Evolutionary conservation across 108 stramenopile species (phyloP), one percentile per base, ranked within the genome.

Genomic region (Chaetoceros muelleri): DNA sequence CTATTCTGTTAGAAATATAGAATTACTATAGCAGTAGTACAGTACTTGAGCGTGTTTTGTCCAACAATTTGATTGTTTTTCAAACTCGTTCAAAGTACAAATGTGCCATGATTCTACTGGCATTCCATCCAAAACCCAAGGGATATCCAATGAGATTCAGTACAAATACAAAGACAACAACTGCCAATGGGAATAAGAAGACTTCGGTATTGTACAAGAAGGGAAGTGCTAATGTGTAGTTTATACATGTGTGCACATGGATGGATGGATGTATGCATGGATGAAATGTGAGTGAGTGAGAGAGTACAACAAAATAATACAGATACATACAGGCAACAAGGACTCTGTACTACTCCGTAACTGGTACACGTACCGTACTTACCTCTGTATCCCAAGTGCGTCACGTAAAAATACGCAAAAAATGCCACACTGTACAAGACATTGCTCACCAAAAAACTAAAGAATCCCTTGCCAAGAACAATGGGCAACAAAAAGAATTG

Each of bases 401-500:
- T 97, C 57, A 97, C 82, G 62, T 98, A 98, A 71, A 85, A 95
- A 62, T 98, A 98, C 74, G 81, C 90, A 30, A 74, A 60, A 56
- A 97, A 90, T 18, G 92, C 93, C 1, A 68, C 71, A 10, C 94
- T 88, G 69, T 94, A 98, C 21, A 98, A 65, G 8, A 82, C 73
- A 72, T 98, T 98, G 44, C 87, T 80, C 19, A 92, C 50, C 13
- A 96, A 53, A 48, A 95, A 54, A 0, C 94, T 70, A 30, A 88
- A 34, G 27, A 96, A 63, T 18, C 80, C 82, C 55, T 73, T 69
- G 26, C 86, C 81, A 40, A 96, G 71, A 8, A 98, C 83, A 5
- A 98, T 17, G 19, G 98, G 98, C 20, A 97, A 66, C 27, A 98
- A 58, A 59, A 96, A 95, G 56, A 95, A 94, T 75, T 98, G 97